These are phyloP conservation scores for Elongisporangium prolatum DNA, from an alignment of 352 stramenopile genomes.

Conservation along the genomic window DNA sequence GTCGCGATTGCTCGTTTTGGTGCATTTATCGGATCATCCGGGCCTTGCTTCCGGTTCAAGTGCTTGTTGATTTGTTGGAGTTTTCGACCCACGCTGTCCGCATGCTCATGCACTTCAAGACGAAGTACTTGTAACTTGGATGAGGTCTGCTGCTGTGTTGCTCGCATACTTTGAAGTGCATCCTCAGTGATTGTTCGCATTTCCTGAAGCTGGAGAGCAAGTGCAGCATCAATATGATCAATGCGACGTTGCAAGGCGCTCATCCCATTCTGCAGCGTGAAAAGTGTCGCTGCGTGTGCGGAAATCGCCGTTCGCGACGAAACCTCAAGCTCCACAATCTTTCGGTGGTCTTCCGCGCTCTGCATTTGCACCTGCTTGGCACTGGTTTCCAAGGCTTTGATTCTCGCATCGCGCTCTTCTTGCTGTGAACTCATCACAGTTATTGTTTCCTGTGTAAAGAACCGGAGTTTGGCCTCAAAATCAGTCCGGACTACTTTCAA, in stretches of 20 bases:
- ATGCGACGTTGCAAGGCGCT: conserved; percentile 15
- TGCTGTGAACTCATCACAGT: conserved; percentile 17
- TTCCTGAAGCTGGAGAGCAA: conserved; percentile 19
- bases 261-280: conserved; percentile 14
- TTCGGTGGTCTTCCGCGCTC: conserved; percentile 11
- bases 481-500: conserved; percentile 19
- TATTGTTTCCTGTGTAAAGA: conserved; percentile 22
- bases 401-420: conserved; percentile 12
- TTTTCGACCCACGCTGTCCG: conserved; percentile 18
- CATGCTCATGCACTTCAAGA: conserved; percentile 32
- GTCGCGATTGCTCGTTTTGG: conserved; percentile 5
- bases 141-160: conserved; percentile 24
- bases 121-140: conserved; percentile 40
- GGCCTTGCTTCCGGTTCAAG: conserved; percentile 6
- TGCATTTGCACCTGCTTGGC: conserved; percentile 26
- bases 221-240: conserved; percentile 19
- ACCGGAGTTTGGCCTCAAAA: conserved; percentile 28
- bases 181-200: conserved; percentile 13
- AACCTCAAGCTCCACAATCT: conserved; percentile 20
- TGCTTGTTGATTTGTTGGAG: conserved; percentile 27
- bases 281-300: conserved; percentile 2
- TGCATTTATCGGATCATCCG: conserved; percentile 3
- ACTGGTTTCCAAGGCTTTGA: conserved; percentile 9
- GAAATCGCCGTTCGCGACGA: conserved; percentile 7
- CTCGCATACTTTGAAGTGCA: conserved; percentile 18